phyloP scores from a whole-genome alignment of 441 rosid genomes.

The Cnidoscolus chayamansa region DNA sequence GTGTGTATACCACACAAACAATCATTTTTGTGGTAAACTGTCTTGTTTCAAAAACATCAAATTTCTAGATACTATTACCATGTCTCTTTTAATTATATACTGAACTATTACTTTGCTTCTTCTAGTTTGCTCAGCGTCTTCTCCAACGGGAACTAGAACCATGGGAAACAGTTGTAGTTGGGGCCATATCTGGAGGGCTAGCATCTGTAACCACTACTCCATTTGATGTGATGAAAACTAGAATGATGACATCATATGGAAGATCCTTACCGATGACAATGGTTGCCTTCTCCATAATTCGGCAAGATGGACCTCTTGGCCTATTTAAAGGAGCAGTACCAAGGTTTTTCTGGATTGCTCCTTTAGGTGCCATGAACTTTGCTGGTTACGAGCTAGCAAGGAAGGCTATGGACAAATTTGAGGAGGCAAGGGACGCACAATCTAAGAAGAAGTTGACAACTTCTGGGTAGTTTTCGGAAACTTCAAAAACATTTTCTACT shows the following conservation, averaged over 20 bases:
- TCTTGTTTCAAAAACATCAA: neutral
- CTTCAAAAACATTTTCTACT: neutral
- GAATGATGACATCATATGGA: conserved; percentile 96
- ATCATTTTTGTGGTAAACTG: too few relatives aligned
- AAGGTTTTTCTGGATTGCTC: conserved; percentile 98
- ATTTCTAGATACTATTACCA: neutral
- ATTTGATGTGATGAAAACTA: conserved; percentile 94
- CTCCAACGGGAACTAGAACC: conserved; percentile 87
- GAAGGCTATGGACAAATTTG: conserved; percentile 77
- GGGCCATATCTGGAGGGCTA: conserved; percentile 93
- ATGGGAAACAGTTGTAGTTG: conserved; percentile 86
- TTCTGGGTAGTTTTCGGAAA: conserved; percentile 29
- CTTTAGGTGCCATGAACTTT: conserved; percentile 98
- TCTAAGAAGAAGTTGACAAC: conserved; percentile 40
- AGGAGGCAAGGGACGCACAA: conserved; percentile 36
- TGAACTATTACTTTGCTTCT: conserved; percentile 15
- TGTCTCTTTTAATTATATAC: neutral
- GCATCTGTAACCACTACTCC: conserved; percentile 90
- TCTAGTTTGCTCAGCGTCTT: conserved; percentile 60
- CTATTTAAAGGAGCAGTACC: conserved; percentile 93
- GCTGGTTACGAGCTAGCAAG: conserved; percentile 91
- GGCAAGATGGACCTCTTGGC: conserved; percentile 85
- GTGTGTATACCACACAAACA: too few relatives aligned
- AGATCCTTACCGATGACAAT: conserved; percentile 67
- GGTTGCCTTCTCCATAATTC: conserved; percentile 66